These are phyloP conservation scores for Aquanectria penicillioides DNA, from an alignment of 2,329 filamentous ascomycete species.

Conservation along the genomic window DNA sequence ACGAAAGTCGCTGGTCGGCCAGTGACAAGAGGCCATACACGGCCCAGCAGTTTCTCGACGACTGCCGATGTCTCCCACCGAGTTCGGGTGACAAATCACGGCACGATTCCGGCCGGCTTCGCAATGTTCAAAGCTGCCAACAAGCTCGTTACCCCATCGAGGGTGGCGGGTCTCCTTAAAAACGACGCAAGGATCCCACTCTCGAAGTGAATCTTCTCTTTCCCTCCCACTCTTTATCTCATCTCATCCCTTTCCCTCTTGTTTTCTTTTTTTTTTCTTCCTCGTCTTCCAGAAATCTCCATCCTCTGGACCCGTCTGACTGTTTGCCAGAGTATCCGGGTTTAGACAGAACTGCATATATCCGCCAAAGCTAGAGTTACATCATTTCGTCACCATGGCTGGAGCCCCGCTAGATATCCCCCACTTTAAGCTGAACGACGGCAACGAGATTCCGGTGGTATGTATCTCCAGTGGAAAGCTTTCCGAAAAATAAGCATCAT, in stretches of 20 bases:
- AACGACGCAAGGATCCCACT: slow-evolving; percentile 18
- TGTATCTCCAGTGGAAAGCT: slow-evolving; percentile 30
- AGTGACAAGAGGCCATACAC: not conserved
- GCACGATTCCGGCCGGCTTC: slow-evolving; percentile 30
- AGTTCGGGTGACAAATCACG: slow-evolving; percentile 27
- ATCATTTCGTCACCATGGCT: slow-evolving; percentile 21
- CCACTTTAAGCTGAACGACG: slow-evolving; percentile 76
- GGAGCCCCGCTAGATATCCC: slow-evolving; percentile 53
- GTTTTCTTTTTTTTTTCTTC: not conserved
- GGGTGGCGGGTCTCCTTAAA: slow-evolving; percentile 11
- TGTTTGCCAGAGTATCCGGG: no score
- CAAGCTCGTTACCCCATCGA: not conserved
- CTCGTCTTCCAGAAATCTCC: not conserved
- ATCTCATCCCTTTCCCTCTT: not conserved
- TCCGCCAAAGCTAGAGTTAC: not conserved
- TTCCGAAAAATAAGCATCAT: not conserved
- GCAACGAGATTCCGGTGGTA: slow-evolving; percentile 76
- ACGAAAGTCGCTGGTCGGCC: not conserved
- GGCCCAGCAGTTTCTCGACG: not conserved
- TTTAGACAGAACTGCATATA: no score
- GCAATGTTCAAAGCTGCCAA: slow-evolving; percentile 15
- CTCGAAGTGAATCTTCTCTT: not conserved
- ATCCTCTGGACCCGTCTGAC: not conserved
- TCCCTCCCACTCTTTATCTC: not conserved
- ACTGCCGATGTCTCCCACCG: not conserved